Base-by-base conservation (phyloP, 2,329 filamentous ascomycete species). In the Colletotrichum tropicicola region DNA sequence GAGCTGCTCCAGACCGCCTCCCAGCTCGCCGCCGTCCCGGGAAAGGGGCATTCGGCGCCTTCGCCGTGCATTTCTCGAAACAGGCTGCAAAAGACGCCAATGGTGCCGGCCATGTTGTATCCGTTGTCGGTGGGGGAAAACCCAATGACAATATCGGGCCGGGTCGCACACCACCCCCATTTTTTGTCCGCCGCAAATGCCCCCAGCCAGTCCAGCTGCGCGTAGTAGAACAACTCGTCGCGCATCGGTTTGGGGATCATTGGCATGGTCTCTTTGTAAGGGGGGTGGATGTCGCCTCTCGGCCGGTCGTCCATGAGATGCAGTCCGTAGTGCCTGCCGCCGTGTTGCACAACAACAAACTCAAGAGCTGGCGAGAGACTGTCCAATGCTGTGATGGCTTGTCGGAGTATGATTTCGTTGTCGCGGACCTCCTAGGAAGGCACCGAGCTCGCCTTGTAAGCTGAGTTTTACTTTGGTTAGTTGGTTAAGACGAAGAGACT, bases 91-190 rank as follows among this genome's bases (percentile, higher is more conserved):
- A 78, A 81, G 17, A 60, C 32, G 19, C 58, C 58, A 17, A 60
- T 21, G 7, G 19, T 17, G n/a, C 32, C 28, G 15, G 25, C 58
- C 10, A 60, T 37, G 30, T 75, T 78, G 68, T 79, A 79, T 43
- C 76, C 75, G 56, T 80, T 81, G 73, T 64, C 73, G 59, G 79
- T 79, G 15, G 79, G 79, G 5, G 80, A 75, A 63, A 80, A 81
- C 6, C 78, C 78, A 39, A 81, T 74, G 64, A 80, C 78, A 59
- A 79, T 77, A 67, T 80, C 79, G 1, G 78, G 79, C 10, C 77
- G 71, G 1, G 78, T 76, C 30, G 80, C 78, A 53, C 74, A 75
- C 75, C 77, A 80, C 25, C 72, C 77, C 79, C 78, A 81, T 48
- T 80, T 64, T 3, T 10, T 43, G 17, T 72, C 75, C 48, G 74